Percentiles rank a stretch among this genome's conserved stretches.
phyloP scores from a whole-genome alignment of 192 early-diverging fungal species.

The Rhizophagus clarus region DNA sequence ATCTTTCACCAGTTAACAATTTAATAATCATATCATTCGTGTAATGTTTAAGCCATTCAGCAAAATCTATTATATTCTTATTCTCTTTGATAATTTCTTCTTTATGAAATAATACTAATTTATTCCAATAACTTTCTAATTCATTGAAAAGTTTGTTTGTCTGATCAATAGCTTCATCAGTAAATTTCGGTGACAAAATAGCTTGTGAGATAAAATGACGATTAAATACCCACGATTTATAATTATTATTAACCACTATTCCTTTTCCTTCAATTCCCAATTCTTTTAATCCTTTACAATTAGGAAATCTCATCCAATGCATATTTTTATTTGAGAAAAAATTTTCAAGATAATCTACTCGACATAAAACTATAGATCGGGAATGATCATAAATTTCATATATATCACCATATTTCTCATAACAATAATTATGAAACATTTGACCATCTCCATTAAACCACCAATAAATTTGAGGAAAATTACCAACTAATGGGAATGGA shows the following conservation, averaged over 20 bases:
- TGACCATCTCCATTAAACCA: too few relatives aligned
- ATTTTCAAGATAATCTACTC: too few relatives aligned
- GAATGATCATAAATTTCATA: background rate
- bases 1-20: background rate
- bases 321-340: background rate
- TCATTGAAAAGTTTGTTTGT: too few relatives aligned
- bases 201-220: too few relatives aligned
- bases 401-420: background rate
- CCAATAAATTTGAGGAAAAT: too few relatives aligned
- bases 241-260: background rate
- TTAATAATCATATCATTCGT: slow-evolving; percentile 3
- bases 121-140: too few relatives aligned
- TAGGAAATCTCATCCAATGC: background rate
- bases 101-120: background rate
- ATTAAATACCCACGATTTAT: background rate
- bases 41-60: background rate
- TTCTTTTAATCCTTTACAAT: background rate
- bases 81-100: background rate
- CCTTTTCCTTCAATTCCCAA: too few relatives aligned
- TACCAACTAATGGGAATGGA: too few relatives aligned
- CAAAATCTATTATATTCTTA: background rate
- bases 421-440: too few relatives aligned
- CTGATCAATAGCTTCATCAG: too few relatives aligned
- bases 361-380: too few relatives aligned
- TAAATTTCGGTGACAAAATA: too few relatives aligned